phyloP scores from a whole-genome alignment of 2,329 filamentous ascomycete genomes.

The Colletotrichum cordylinicola region DNA sequence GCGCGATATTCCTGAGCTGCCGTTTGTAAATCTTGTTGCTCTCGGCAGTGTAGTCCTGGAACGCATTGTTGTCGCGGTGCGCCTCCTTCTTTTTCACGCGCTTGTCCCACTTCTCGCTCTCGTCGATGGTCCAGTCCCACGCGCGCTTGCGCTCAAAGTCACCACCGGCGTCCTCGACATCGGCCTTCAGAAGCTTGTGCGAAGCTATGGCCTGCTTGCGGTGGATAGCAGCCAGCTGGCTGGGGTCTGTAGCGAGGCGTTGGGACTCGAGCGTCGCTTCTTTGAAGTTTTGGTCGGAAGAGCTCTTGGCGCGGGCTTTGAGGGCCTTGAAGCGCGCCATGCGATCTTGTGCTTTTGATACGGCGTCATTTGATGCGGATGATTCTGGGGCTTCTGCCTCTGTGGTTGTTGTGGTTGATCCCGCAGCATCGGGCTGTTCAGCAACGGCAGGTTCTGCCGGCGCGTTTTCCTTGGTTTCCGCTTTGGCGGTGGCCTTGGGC shows the following conservation, averaged over 20 bases:
- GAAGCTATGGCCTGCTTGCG: conserved; percentile 87
- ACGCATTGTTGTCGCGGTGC: conserved; percentile 84
- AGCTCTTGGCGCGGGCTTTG: conserved; percentile 78
- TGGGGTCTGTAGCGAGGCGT: conserved; percentile 78
- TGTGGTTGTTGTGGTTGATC: conserved; percentile 25
- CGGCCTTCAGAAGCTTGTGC: conserved; percentile 92
- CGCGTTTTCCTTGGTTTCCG: conserved; percentile 14
- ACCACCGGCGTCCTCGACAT: conserved; percentile 82
- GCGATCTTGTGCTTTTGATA: conserved; percentile 65
- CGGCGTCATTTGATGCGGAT: conserved; percentile 28
- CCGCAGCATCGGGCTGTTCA: conserved; percentile 23
- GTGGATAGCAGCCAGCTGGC: conserved; percentile 77
- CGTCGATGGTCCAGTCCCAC: conserved; percentile 98
- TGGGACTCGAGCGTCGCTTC: conserved; percentile 86
- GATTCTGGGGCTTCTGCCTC: conserved; percentile 20
- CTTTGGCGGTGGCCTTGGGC: conserved; percentile 24
- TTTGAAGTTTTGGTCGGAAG: conserved; percentile 77
- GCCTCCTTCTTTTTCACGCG: conserved; percentile 84
- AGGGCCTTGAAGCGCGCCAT: conserved; percentile 86
- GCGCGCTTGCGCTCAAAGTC: conserved; percentile 98
- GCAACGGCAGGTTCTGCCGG: conserved; percentile 13
- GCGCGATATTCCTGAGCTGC: conserved; percentile 78
- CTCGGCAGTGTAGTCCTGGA: conserved; percentile 87
- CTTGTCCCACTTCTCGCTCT: conserved; percentile 93
- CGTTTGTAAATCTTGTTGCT: conserved; percentile 93